These are phyloP conservation scores for Microglena sp. DNA, from an alignment of 139 green algal species.

Conservation along the genomic window DNA sequence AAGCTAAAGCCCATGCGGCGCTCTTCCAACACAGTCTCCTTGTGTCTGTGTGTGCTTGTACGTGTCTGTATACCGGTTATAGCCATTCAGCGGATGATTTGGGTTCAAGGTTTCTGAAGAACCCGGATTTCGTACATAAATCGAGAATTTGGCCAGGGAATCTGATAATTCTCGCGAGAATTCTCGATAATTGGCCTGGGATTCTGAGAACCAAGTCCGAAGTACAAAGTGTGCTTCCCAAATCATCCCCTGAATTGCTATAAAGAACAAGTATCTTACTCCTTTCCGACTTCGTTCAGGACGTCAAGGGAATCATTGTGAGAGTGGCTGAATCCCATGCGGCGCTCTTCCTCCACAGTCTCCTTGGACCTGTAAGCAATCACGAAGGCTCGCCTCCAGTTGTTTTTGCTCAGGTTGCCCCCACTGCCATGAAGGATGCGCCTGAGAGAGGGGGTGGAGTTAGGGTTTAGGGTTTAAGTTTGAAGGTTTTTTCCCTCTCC, in stretches of 20 bases:
- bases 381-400: conserved; percentile 3
- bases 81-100: too few species aligned
- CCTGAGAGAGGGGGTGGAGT: not conserved
- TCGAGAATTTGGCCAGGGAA: too few species aligned
- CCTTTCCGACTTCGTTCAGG: conserved; percentile 1
- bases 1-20: not conserved
- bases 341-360: conserved; percentile 4
- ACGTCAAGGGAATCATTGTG: conserved; percentile 6
- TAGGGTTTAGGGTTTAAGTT: not conserved
- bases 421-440: conserved; percentile 10
- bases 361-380: conserved; percentile 5
- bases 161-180: too few species aligned
- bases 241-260: too few species aligned
- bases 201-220: too few species aligned
- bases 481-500: not conserved
- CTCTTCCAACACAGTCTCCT: not conserved
- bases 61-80: too few species aligned
- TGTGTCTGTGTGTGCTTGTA: too few species aligned
- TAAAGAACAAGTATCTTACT: too few species aligned
- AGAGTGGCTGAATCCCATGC: not conserved
- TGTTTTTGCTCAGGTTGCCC: conserved; percentile 4
- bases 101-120: too few species aligned
- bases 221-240: too few species aligned
- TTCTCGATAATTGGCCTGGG: too few species aligned
- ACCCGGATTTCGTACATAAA: too few species aligned